A percentile compares a stretch with the other conserved stretches of the same genome.
Conservation (phyloP, 129 eudicot genomes). For the Erigeron canadensis region DNA sequence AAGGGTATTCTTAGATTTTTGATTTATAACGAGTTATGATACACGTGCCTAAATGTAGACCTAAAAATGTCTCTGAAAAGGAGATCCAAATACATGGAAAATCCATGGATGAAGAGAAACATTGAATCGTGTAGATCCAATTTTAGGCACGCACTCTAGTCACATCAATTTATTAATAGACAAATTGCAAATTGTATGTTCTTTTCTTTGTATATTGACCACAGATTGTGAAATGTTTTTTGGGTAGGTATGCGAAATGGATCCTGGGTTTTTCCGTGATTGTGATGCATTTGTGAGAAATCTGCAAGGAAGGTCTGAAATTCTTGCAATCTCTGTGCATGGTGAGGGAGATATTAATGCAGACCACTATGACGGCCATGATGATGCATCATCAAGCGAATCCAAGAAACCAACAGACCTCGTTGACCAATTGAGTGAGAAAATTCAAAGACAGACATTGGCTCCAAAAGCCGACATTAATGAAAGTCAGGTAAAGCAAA, state of each 20-base stretch:
- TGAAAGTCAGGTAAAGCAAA: slow-evolving; percentile 52
- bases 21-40: too few relatives aligned
- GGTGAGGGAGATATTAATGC: slow-evolving; percentile 69
- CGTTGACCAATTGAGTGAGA: slow-evolving; percentile 44
- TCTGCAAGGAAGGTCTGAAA: slow-evolving; percentile 79
- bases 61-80: too few relatives aligned
- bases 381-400: slow-evolving; percentile 45
- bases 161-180: background rate
- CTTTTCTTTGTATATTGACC: background rate
- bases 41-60: too few relatives aligned
- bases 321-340: slow-evolving; percentile 83
- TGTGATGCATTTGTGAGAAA: slow-evolving; percentile 78
- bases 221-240: slow-evolving; percentile 18
- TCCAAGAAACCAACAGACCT: slow-evolving; percentile 34
- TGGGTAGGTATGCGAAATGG: slow-evolving; percentile 79
- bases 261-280: slow-evolving; percentile 79
- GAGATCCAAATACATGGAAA: too few relatives aligned
- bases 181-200: background rate
- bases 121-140: background rate
- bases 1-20: too few relatives aligned
- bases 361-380: slow-evolving; percentile 67
- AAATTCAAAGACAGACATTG: slow-evolving; percentile 54
- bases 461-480: slow-evolving; percentile 23
- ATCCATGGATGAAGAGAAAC: too few relatives aligned
- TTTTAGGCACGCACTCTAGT: background rate